Percentiles rank a stretch among this genome's conserved stretches.
Conservation (phyloP, 495 filamentous ascomycete species). For the Hypomontagnella submonticulosa region DNA sequence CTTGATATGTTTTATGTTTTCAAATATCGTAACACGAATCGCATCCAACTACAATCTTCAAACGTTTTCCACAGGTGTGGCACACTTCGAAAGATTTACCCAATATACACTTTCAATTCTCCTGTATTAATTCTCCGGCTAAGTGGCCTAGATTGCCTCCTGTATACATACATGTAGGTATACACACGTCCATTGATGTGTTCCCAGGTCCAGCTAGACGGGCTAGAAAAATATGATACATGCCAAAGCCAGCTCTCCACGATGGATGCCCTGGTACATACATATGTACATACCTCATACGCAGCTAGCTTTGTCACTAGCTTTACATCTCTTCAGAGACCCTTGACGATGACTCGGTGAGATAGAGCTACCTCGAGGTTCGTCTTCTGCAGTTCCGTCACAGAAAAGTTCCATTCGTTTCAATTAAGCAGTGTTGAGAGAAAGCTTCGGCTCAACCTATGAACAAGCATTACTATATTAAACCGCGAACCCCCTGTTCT, state of each 20-base stretch:
- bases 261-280: no score
- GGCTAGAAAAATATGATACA: neutral
- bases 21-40: no score
- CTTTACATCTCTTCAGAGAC: no score
- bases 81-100: no score
- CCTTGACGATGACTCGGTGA: neutral
- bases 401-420: slow-evolving; percentile 34
- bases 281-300: no score
- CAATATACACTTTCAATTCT: no score
- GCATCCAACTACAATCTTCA: no score
- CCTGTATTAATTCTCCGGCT: neutral
- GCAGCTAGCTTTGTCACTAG: no score
- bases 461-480: slow-evolving; percentile 39
- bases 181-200: neutral
- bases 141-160: slow-evolving; percentile 3
- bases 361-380: slow-evolving; percentile 5
- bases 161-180: no score
- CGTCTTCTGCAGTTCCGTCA: slow-evolving; percentile 27
- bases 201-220: slow-evolving; percentile 21
- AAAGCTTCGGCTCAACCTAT: slow-evolving; percentile 32
- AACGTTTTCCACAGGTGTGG: no score
- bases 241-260: no score
- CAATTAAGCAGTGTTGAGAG: slow-evolving; percentile 37
- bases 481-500: slow-evolving; percentile 20
- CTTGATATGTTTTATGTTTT: no score